Percentiles rank a stretch among this genome's conserved stretches.
Evolutionary conservation across 139 green algal species (phyloP).

Genomic region (Chlorella sp.): DNA sequence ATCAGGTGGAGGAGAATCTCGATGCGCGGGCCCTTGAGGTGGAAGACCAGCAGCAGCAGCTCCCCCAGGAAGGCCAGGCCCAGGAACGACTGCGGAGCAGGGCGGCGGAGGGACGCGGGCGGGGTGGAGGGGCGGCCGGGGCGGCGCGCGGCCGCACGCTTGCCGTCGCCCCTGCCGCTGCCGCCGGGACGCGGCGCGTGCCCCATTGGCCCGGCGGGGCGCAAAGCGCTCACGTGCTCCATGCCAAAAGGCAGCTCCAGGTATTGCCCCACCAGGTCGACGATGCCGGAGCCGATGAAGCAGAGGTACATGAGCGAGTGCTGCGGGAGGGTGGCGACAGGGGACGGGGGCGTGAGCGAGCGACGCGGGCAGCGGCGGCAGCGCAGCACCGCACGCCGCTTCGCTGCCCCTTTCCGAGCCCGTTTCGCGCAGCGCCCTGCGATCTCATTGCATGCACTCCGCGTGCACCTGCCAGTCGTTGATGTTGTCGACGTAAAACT

Average conservation of each 20-base stretch:
- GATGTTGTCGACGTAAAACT: constrained; percentile 49
- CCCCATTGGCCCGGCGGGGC: background rate
- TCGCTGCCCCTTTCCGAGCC: too few species aligned
- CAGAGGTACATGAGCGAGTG: constrained; percentile 31
- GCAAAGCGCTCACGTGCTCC: constrained; percentile 36
- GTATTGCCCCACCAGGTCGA: constrained; percentile 51
- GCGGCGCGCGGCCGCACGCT: background rate
- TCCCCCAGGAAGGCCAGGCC: constrained; percentile 58
- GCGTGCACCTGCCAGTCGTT: constrained; percentile 71
- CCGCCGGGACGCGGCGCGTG: background rate
- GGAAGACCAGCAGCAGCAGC: constrained; percentile 67
- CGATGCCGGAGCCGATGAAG: constrained; percentile 46
- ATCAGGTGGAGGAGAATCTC: constrained; percentile 62
- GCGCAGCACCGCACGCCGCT: too few species aligned
- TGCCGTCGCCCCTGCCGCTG: background rate
- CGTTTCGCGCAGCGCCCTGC: too few species aligned
- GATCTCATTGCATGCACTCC: too few species aligned
- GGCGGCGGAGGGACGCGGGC: background rate
- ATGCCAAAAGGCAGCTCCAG: constrained; percentile 22
- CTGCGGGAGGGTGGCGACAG: too few species aligned
- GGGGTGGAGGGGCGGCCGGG: background rate
- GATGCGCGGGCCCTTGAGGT: constrained; percentile 63
- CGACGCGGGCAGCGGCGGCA: too few species aligned
- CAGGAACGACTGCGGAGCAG: constrained; percentile 51
- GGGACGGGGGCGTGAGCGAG: too few species aligned